Evolutionary conservation across 768 basidiomycete genomes (phyloP).

Genomic region (Saitozyma podzolica): DNA sequence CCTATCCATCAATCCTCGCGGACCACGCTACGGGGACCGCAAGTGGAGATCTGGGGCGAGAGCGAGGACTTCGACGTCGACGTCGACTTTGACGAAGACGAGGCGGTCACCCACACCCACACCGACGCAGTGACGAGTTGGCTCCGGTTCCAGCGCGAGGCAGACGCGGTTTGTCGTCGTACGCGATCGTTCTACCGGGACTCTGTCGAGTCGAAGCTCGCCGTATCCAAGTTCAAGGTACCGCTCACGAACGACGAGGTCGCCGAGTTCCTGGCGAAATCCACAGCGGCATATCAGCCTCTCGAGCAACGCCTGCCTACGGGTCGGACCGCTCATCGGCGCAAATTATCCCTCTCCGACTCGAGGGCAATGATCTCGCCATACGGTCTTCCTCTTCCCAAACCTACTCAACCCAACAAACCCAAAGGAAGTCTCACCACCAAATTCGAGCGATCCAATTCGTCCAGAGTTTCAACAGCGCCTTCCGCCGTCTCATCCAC

Average conservation of each 20-base stretch:
- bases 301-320: slow-evolving; percentile 20
- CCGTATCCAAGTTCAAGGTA: slow-evolving; percentile 20
- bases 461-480: no score
- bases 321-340: slow-evolving; percentile 23
- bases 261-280: slow-evolving; percentile 35
- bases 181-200: slow-evolving; percentile 26
- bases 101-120: not conserved
- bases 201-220: slow-evolving; percentile 15
- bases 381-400: slow-evolving; percentile 36
- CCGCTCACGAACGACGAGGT: slow-evolving; percentile 26
- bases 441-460: slow-evolving; percentile 44
- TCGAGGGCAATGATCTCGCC: slow-evolving; percentile 29
- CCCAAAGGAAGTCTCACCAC: slow-evolving; percentile 28
- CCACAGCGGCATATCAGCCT: slow-evolving; percentile 32
- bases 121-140: slow-evolving; percentile 27
- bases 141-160: slow-evolving; percentile 41
- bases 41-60: not conserved
- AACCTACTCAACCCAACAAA: slow-evolving; percentile 2
- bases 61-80: slow-evolving; percentile 4
- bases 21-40: not conserved
- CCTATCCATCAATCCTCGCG: not conserved
- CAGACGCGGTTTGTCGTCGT: slow-evolving; percentile 30
- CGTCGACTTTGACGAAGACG: not conserved
- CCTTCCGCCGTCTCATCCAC: no score
- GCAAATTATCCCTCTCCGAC: slow-evolving; percentile 33